phyloP scores from a whole-genome alignment of 129 eudicot genomes.

The Arctium minus region DNA sequence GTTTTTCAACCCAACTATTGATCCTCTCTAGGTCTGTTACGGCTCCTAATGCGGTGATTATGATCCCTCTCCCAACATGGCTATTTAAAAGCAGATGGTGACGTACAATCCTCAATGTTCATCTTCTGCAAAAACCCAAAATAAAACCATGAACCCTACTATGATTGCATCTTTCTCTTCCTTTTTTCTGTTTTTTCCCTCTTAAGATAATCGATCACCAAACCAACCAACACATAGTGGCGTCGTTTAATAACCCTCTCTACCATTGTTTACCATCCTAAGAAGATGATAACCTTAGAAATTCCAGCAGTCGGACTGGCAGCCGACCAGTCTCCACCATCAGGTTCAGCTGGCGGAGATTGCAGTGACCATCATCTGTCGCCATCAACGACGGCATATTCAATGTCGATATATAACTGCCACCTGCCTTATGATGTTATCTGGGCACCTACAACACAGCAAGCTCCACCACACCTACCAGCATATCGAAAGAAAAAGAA shows the following conservation, averaged over 20 bases:
- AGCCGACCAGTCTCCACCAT: conserved; percentile 19
- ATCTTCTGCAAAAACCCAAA: too few species aligned
- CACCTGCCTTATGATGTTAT: conserved; percentile 54
- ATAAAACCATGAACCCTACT: too few species aligned
- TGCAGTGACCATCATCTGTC: conserved; percentile 9
- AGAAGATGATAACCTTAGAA: conserved; percentile 20
- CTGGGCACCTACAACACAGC: conserved; percentile 77
- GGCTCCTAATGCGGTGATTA: too few species aligned
- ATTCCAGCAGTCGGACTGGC: conserved; percentile 30
- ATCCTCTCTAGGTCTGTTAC: too few species aligned
- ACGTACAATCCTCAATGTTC: too few species aligned
- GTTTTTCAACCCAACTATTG: too few species aligned
- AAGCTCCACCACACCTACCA: conserved; percentile 43
- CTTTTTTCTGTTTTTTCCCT: too few species aligned
- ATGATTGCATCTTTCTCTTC: too few species aligned
- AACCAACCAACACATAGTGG: too few species aligned
- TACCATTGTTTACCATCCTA: conserved; percentile 45
- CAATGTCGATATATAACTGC: conserved; percentile 45
- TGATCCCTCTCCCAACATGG: too few species aligned
- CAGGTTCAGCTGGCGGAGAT: conserved; percentile 33
- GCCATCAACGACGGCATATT: conserved; percentile 15
- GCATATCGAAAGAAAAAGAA: conserved; percentile 29
- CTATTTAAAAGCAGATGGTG: too few species aligned
- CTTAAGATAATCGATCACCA: too few species aligned
- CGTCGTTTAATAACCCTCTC: conserved; percentile 56